Conservation (phyloP, 2,329 filamentous ascomycete genomes). For the Stylonectria norvegica region DNA sequence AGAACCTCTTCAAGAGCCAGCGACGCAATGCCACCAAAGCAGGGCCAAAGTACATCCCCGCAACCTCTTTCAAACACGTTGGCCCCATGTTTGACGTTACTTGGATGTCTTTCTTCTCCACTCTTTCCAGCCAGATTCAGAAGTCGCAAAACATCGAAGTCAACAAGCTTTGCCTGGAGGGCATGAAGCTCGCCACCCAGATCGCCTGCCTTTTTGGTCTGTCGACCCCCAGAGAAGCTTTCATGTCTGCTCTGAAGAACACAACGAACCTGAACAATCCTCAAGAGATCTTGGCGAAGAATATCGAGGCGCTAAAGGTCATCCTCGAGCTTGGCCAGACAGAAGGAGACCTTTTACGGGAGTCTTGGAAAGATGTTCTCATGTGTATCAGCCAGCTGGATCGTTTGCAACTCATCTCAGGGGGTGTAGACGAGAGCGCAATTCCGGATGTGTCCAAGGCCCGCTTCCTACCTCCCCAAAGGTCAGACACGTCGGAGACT, state of each 20-base stretch:
- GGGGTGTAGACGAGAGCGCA: slow-evolving; percentile 87
- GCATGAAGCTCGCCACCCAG: slow-evolving; percentile 88
- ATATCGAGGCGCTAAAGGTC: slow-evolving; percentile 89
- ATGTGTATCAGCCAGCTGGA: slow-evolving; percentile 96
- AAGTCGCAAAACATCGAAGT: slow-evolving; percentile 90
- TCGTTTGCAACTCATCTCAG: slow-evolving; percentile 88
- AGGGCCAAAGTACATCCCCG: slow-evolving; percentile 77
- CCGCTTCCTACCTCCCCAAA: slow-evolving; percentile 61
- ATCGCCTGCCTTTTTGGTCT: slow-evolving; percentile 93
- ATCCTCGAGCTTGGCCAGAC: slow-evolving; percentile 88
- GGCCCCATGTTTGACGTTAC: slow-evolving; percentile 98
- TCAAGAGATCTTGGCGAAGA: slow-evolving; percentile 92
- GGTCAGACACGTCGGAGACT: slow-evolving; percentile 52
- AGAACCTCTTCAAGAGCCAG: slow-evolving; percentile 87
- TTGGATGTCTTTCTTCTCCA: slow-evolving; percentile 99
- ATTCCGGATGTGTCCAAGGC: slow-evolving; percentile 90
- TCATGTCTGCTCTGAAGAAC: slow-evolving; percentile 87
- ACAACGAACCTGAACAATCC: slow-evolving; percentile 96
- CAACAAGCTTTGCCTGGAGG: slow-evolving; percentile 89
- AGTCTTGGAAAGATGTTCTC: slow-evolving; percentile 93
- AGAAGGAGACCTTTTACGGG: slow-evolving; percentile 83
- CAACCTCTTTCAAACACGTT: slow-evolving; percentile 89
- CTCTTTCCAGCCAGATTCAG: slow-evolving; percentile 88
- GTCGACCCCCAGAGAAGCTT: slow-evolving; percentile 89
- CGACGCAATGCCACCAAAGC: slow-evolving; percentile 70